These are phyloP conservation scores for Beauveria varroae DNA, from an alignment of 2,329 filamentous ascomycete genomes.

Conservation along the genomic window DNA sequence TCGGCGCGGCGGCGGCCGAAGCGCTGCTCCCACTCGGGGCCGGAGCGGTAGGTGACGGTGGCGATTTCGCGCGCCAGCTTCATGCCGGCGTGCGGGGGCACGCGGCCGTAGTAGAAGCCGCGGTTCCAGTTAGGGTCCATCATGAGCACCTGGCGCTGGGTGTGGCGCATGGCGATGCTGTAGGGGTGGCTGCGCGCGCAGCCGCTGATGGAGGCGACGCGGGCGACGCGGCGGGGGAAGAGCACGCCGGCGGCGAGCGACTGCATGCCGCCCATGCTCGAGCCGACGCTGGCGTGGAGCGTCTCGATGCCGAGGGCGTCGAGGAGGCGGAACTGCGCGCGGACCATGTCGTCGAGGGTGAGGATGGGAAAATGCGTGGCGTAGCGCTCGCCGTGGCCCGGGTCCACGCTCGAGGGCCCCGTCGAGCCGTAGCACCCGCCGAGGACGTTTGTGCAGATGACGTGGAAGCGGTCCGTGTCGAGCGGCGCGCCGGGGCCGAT, in stretches of 20 bases:
- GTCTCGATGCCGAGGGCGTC: slow-evolving; percentile 69
- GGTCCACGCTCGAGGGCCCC: slow-evolving; percentile 80
- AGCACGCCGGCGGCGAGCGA: slow-evolving; percentile 79
- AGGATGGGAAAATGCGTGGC: slow-evolving; percentile 93
- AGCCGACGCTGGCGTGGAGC: slow-evolving; percentile 87
- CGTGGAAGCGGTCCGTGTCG: slow-evolving; percentile 84
- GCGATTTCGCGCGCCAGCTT: slow-evolving; percentile 96
- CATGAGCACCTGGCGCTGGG: slow-evolving; percentile 95
- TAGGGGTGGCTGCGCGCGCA: slow-evolving; percentile 95
- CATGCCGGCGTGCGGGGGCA: slow-evolving; percentile 94
- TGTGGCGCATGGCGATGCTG: slow-evolving; percentile 97
- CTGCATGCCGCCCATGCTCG: slow-evolving; percentile 98
- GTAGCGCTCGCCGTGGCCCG: slow-evolving; percentile 79
- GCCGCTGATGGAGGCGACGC: slow-evolving; percentile 82
- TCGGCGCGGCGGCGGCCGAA: slow-evolving; percentile 87
- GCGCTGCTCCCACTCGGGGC: slow-evolving; percentile 93
- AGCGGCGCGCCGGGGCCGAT: slow-evolving; percentile 81
- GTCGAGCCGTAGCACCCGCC: slow-evolving; percentile 96
- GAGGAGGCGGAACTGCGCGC: slow-evolving; percentile 84
- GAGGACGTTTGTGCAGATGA: slow-evolving; percentile 95
- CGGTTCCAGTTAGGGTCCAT: slow-evolving; percentile 97
- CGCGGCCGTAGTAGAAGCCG: slow-evolving; percentile 82
- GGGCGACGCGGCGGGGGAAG: slow-evolving; percentile 73
- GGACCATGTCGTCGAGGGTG: slow-evolving; percentile 96
- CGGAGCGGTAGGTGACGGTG: slow-evolving; percentile 92